Base-by-base conservation (phyloP, 2,329 filamentous ascomycete genomes). In the Sporothrix brasiliensis region DNA sequence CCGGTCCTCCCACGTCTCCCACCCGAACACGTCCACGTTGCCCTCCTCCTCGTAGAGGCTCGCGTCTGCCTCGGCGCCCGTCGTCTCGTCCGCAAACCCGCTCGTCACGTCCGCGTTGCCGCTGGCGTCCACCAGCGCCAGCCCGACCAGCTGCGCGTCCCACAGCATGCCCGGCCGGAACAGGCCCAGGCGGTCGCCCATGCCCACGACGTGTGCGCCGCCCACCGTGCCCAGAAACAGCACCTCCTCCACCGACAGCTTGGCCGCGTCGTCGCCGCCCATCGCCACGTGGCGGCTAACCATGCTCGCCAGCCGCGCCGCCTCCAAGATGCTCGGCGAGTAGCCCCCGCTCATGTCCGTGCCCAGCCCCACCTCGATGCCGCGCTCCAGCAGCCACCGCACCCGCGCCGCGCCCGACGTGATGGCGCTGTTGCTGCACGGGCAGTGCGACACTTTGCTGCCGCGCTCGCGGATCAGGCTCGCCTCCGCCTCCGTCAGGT, bases 261-360 rank as follows among this genome's bases (percentile, higher is more conserved):
- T 94, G 53, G 83, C 86, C 9, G 81, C 77, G 53, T 88, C 86
- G 11, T 79, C 79, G 9, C 78, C 72, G 14, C 80, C 78, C 83
- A 92, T 87, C 30, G 90, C 86, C 61, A 91, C 81, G 83, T 91
- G 88, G 41, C 94, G 83, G 73, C 89, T 92, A 0, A 94, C 92
- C 72, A 97, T 85, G 67, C 89, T 86, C 0, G 94, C 93, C 76
- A 95, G 92, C 16, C 94, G 82, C 56, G 90, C 92, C n/a, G 92
- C 89, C 74, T 95, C 92, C 0, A 98, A 85, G 11, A 98, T 87
- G 72, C 88, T 92, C 0, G 92, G 86, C 69, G 89, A 92, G 78
- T 94, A 97, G 0, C 95, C 95, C 2, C 94, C 95, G 75, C 88
- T 92, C 71, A 98, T 89, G 79, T 99, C 95, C 0, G 94, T 98